These are phyloP conservation scores for Spergularia marina DNA, from an alignment of 148 eudicot genomes.

Conservation along the genomic window DNA sequence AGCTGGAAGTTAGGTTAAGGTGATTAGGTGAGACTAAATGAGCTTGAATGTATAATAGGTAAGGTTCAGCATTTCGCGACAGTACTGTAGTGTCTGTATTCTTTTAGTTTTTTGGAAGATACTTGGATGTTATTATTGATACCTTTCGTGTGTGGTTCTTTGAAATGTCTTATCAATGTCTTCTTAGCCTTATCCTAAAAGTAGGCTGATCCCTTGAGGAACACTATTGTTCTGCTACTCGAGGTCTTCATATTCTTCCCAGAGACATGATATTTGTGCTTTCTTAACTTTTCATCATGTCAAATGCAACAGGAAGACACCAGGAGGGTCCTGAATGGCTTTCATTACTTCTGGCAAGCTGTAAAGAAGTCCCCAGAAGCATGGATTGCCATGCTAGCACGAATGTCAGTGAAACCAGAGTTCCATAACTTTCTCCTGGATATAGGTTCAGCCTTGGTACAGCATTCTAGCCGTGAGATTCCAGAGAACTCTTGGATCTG, in stretches of 20 bases:
- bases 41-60: too few relatives aligned
- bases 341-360: conserved; percentile 57
- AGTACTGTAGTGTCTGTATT: too few relatives aligned
- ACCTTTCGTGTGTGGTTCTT: not conserved
- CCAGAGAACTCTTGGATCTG: conserved; percentile 60
- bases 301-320: conserved; percentile 45
- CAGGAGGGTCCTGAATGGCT: conserved; percentile 56
- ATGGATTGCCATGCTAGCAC: conserved; percentile 77
- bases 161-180: not conserved
- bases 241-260: conserved; percentile 4
- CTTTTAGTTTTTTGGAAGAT: too few relatives aligned
- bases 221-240: not conserved
- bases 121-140: not conserved
- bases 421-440: conserved; percentile 62
- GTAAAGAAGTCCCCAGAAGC: conserved; percentile 73
- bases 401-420: conserved; percentile 66
- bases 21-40: too few relatives aligned
- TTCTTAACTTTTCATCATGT: not conserved
- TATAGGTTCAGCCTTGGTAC: conserved; percentile 39
- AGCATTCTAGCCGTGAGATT: conserved; percentile 46
- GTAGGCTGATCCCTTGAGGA: conserved; percentile 3
- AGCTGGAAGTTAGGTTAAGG: too few relatives aligned
- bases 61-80: too few relatives aligned
- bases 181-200: not conserved
- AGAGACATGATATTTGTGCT: not conserved